Conservation (phyloP, 1,284 basidiomycete species). For the Kalmanozyma brasiliensis region DNA sequence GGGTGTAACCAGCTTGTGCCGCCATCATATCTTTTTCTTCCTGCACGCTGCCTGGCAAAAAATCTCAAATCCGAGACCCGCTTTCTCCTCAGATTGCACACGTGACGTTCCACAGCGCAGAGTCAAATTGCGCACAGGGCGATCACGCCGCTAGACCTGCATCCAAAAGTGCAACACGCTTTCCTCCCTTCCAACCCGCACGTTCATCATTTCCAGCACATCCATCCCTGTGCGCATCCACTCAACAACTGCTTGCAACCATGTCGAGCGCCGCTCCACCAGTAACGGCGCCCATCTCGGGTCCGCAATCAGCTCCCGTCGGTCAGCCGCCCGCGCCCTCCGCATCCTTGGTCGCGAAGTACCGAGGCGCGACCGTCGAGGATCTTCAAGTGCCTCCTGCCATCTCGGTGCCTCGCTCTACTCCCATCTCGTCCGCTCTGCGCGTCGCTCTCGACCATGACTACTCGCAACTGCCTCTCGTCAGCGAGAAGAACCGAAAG, state of each 20-base stretch:
- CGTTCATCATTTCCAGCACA: too few relatives aligned
- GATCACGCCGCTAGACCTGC: too few relatives aligned
- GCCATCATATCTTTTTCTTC: neutral
- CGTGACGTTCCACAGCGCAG: slow-evolving; percentile 2
- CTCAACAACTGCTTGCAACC: neutral
- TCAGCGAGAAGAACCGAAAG: slow-evolving; percentile 53
- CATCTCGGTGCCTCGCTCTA: slow-evolving; percentile 54
- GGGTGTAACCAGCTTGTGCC: neutral
- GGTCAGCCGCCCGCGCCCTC: slow-evolving; percentile 49
- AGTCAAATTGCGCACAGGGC: neutral
- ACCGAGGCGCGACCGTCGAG: slow-evolving; percentile 61
- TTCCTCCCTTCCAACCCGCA: too few relatives aligned
- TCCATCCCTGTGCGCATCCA: too few relatives aligned
- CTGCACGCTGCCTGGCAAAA: neutral
- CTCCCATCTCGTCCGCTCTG: slow-evolving; percentile 44
- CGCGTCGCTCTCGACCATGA: slow-evolving; percentile 61
- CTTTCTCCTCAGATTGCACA: neutral
- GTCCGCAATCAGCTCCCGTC: slow-evolving; percentile 49
- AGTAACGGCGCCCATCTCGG: slow-evolving; percentile 55
- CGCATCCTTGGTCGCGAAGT: slow-evolving; percentile 47
- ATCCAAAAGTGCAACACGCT: too few relatives aligned
- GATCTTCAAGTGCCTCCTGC: slow-evolving; percentile 62
- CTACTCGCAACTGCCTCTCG: slow-evolving; percentile 60
- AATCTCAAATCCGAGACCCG: slow-evolving; percentile 3
- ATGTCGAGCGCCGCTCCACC: slow-evolving; percentile 38